Conservation (phyloP, 495 filamentous ascomycete species). For the Lichina pygmaea region DNA sequence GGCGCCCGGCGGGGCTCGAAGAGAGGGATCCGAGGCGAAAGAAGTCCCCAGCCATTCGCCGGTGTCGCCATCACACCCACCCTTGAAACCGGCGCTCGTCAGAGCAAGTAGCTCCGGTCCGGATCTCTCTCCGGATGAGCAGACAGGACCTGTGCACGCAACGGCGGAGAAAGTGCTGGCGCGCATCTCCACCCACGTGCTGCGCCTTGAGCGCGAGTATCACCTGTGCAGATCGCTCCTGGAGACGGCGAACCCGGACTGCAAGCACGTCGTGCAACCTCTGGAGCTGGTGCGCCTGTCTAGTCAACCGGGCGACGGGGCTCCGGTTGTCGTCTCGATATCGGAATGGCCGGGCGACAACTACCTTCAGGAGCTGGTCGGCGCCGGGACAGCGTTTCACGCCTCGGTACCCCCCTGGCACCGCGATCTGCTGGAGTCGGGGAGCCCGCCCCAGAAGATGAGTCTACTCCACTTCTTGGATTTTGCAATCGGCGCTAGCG, state of each 20-base stretch:
- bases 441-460: constrained; percentile 26
- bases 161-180: constrained; percentile 29
- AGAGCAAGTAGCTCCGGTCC: no score
- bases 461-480: constrained; percentile 52
- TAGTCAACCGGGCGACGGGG: constrained; percentile 31
- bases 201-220: constrained; percentile 63
- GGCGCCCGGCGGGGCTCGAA: no score
- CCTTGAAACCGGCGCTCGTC: no score
- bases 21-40: no score
- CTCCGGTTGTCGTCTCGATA: constrained; percentile 40
- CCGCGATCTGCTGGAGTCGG: constrained; percentile 7
- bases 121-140: constrained; percentile 8
- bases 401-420: constrained; percentile 29
- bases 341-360: constrained; percentile 57
- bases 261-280: constrained; percentile 44
- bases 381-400: constrained; percentile 23
- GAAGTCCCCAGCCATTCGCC: not conserved
- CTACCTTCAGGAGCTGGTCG: constrained; percentile 36
- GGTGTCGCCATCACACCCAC: no score
- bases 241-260: constrained; percentile 42
- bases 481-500: constrained; percentile 64
- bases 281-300: constrained; percentile 44
- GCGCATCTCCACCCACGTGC: constrained; percentile 47
- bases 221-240: constrained; percentile 49
- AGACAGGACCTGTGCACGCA: constrained; percentile 9